Conservation (phyloP, 805 yeast genomes). For the Kregervanrija delftensis region DNA sequence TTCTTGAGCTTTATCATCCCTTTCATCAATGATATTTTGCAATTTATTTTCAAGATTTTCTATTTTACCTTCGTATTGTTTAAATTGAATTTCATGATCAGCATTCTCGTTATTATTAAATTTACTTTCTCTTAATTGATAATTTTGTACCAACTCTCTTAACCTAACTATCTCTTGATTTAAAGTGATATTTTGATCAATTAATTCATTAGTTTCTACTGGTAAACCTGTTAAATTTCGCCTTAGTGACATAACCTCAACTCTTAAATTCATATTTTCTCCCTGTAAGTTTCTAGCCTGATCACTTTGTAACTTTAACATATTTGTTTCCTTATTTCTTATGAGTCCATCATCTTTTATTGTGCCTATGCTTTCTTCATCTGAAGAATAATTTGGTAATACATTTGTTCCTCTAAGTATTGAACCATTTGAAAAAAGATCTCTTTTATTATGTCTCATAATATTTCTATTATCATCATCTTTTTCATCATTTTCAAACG, state of each 20-base stretch:
- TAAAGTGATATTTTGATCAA: slow-evolving; percentile 14
- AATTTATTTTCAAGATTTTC: background rate
- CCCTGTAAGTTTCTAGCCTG: slow-evolving; percentile 25
- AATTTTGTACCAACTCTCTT: background rate
- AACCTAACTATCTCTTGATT: slow-evolving; percentile 8
- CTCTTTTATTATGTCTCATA: background rate
- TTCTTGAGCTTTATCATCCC: slow-evolving; percentile 8
- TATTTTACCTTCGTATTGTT: slow-evolving; percentile 1
- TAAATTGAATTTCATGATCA: background rate
- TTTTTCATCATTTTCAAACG: slow-evolving; percentile 13
- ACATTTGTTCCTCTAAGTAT: slow-evolving; percentile 21
- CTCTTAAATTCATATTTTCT: slow-evolving; percentile 38
- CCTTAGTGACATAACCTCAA: slow-evolving; percentile 34
- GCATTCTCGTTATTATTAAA: background rate
- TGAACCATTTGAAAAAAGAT: background rate
- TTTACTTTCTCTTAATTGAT: background rate
- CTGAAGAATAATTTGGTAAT: slow-evolving; percentile 16
- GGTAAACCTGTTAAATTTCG: slow-evolving; percentile 37
- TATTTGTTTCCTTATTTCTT: slow-evolving; percentile 19
- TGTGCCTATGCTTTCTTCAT: slow-evolving; percentile 10
- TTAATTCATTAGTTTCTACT: slow-evolving; percentile 30
- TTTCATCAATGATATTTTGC: slow-evolving; percentile 2
- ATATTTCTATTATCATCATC: slow-evolving; percentile 9
- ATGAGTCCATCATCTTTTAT: slow-evolving; percentile 10
- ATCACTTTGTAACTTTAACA: slow-evolving; percentile 22